A percentile compares a stretch with the other conserved stretches of the same genome.
phyloP scores from a whole-genome alignment of 495 filamentous ascomycete genomes.

The Margaritispora aquatica region DNA sequence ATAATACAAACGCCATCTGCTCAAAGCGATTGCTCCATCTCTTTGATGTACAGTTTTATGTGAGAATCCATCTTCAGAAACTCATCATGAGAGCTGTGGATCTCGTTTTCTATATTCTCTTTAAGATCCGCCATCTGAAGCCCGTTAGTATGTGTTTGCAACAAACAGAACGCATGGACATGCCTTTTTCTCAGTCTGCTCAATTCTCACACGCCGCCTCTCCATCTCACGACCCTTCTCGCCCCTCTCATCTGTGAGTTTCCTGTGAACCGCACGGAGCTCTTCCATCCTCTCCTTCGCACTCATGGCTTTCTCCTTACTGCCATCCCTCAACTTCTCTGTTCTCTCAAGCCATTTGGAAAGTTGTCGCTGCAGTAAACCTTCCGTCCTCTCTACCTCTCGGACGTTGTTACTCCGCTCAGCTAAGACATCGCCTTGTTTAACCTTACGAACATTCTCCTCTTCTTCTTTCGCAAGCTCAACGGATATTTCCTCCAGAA shows the following conservation, averaged over 20 bases:
- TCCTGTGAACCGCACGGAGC: slow-evolving; percentile 70
- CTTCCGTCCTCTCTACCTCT: slow-evolving; percentile 85
- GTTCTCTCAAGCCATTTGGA: slow-evolving; percentile 80
- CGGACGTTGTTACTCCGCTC: slow-evolving; percentile 82
- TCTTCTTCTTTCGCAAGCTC: slow-evolving; percentile 90
- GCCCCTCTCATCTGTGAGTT: slow-evolving; percentile 73
- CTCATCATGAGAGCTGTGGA: slow-evolving; percentile 80
- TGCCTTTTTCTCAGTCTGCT: slow-evolving; percentile 99
- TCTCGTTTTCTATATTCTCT: slow-evolving; percentile 92
- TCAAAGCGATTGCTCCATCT: slow-evolving; percentile 86
- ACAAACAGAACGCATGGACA: slow-evolving; percentile 8
- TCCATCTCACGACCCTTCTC: slow-evolving; percentile 90
- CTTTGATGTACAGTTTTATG: slow-evolving; percentile 93
- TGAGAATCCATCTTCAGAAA: slow-evolving; percentile 95
- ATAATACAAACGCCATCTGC: slow-evolving; percentile 33
- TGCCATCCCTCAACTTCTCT: slow-evolving; percentile 67
- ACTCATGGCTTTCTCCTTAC: slow-evolving; percentile 68
- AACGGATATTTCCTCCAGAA: slow-evolving; percentile 77
- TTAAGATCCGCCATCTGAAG: slow-evolving; percentile 90
- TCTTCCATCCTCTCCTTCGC: slow-evolving; percentile 89
- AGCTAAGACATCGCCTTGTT: slow-evolving; percentile 78
- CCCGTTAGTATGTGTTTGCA: slow-evolving; percentile 28
- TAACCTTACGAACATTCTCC: slow-evolving; percentile 66
- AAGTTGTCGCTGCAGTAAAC: slow-evolving; percentile 74
- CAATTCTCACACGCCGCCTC: slow-evolving; percentile 79